Percentiles rank a stretch among this genome's conserved stretches.
Evolutionary conservation across 2,329 filamentous ascomycete genomes (phyloP).

Genomic region (Leptographium wingfieldii): DNA sequence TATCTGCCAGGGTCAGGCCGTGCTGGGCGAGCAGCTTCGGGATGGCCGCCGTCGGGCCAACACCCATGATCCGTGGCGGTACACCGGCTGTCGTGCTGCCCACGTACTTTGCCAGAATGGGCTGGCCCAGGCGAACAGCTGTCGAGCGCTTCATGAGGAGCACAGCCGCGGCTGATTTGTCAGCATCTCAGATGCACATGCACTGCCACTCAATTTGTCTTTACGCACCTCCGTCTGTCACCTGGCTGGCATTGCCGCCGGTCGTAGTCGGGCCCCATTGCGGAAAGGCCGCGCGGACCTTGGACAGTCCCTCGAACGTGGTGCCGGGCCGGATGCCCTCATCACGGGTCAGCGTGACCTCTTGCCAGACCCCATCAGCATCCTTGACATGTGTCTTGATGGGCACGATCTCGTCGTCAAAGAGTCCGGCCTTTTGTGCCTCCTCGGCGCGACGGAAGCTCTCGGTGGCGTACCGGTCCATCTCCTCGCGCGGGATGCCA

Average conservation of each 20-base stretch:
- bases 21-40: constrained; percentile 76
- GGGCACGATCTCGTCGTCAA: constrained; percentile 88
- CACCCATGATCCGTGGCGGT: constrained; percentile 92
- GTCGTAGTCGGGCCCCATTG: constrained; percentile 79
- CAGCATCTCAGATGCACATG: background rate
- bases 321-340: constrained; percentile 88
- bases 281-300: constrained; percentile 83
- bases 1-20: constrained; percentile 65
- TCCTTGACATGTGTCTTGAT: constrained; percentile 75
- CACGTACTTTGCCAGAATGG: constrained; percentile 89
- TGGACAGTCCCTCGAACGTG: constrained; percentile 66
- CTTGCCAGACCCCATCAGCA: constrained; percentile 64
- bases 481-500: constrained; percentile 61
- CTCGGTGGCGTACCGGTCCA: constrained; percentile 80
- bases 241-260: constrained; percentile 86
- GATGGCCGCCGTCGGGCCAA: constrained; percentile 62
- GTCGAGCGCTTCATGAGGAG: constrained; percentile 91
- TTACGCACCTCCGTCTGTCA: constrained; percentile 70
- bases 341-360: constrained; percentile 70
- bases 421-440: constrained; percentile 83
- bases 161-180: constrained; percentile 56
- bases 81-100: constrained; percentile 84
- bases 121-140: constrained; percentile 74
- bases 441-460: constrained; percentile 77
- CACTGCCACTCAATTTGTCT: background rate